Conservation (phyloP, 345 rosid genomes). For the Sapria himalayana region DNA sequence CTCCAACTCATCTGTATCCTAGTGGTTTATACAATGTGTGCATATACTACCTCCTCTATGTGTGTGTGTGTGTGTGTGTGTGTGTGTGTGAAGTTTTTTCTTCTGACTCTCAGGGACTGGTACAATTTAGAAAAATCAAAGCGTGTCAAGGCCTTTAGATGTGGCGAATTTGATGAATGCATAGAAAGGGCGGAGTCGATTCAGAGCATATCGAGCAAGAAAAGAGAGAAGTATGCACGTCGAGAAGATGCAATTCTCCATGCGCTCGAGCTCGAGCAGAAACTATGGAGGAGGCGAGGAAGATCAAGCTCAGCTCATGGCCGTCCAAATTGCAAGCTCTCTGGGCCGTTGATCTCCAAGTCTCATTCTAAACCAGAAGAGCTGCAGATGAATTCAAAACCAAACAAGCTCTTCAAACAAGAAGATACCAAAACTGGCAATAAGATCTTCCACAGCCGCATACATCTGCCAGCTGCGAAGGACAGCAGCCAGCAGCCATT, state of each 20-base stretch:
- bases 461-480: constrained; percentile 12
- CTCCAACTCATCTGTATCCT: too few relatives aligned
- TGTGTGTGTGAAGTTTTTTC: background rate
- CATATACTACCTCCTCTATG: too few relatives aligned
- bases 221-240: constrained; percentile 98
- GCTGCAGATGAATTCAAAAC: constrained; percentile 15
- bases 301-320: constrained; percentile 14
- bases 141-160: constrained; percentile 90
- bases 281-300: constrained; percentile 35
- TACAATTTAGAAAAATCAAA: constrained; percentile 94
- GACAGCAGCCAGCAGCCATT: constrained; percentile 18
- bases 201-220: constrained; percentile 54
- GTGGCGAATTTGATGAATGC: constrained; percentile 94
- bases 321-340: constrained; percentile 15
- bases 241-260: constrained; percentile 98
- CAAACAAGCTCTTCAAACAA: constrained; percentile 13
- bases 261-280: constrained; percentile 93
- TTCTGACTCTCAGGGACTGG: constrained; percentile 60
- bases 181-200: constrained; percentile 77
- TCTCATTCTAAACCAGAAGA: constrained; percentile 17
- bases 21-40: too few relatives aligned
- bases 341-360: constrained; percentile 22
- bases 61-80: too few relatives aligned
- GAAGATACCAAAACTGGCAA: constrained; percentile 14
- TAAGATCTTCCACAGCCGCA: constrained; percentile 10